These are phyloP conservation scores for Lactuca saligna DNA, from an alignment of 129 eudicot species.

Conservation along the genomic window DNA sequence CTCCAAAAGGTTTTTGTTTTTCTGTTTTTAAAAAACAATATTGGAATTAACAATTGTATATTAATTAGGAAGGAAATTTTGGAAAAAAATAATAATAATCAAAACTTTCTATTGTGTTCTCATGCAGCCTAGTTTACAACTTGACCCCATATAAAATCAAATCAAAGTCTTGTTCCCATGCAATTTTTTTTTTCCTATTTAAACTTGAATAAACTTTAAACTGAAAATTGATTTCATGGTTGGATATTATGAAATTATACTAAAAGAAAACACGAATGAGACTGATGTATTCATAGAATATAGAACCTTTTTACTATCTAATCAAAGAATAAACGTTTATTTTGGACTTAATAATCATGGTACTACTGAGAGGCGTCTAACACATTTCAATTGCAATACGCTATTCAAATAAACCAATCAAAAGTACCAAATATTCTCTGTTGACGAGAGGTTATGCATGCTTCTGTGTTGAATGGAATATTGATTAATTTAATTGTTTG, in stretches of 20 bases:
- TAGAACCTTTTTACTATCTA: background rate
- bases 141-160: no score
- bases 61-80: no score
- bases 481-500: conserved; percentile 6
- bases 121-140: conserved; percentile 19
- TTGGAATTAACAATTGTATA: no score
- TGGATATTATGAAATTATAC: background rate
- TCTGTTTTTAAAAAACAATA: no score
- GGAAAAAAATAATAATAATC: no score
- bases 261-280: background rate
- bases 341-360: background rate
- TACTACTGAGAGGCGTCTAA: background rate
- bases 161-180: no score
- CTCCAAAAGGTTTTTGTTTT: no score
- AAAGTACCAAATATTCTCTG: conserved; percentile 19
- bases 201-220: background rate
- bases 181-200: background rate
- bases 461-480: conserved; percentile 26
- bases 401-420: conserved; percentile 16
- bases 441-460: conserved; percentile 20
- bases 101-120: background rate
- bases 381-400: conserved; percentile 8
- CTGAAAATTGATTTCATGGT: background rate
- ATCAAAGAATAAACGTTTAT: no score
- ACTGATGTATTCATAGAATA: no score